Conservation (phyloP, 1,284 basidiomycete genomes). For the Apiotrichum brassicae region DNA sequence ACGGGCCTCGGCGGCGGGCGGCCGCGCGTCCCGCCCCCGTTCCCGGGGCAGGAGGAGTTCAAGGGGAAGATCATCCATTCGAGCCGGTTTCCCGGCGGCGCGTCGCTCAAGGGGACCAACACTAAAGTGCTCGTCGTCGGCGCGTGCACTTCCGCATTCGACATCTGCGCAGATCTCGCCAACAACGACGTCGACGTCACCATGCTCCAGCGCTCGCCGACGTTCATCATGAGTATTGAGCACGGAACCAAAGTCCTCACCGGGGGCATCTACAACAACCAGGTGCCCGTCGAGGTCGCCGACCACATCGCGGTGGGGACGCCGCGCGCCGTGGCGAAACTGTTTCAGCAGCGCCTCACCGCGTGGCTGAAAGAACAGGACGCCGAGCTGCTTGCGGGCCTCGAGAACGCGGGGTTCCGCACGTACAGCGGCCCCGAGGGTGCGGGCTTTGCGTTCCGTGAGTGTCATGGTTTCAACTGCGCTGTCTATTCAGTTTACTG, state of each 20-base stretch:
- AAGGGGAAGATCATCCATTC: conserved; percentile 57
- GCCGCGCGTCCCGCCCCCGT: conserved; percentile 50
- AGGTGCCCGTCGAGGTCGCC: conserved; percentile 49
- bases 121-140: conserved; percentile 57
- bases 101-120: conserved; percentile 48
- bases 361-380: conserved; percentile 54
- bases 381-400: conserved; percentile 51
- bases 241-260: conserved; percentile 43
- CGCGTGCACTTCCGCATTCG: conserved; percentile 48
- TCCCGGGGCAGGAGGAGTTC: conserved; percentile 51
- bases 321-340: conserved; percentile 44
- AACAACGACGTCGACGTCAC: conserved; percentile 54
- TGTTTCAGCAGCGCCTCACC: conserved; percentile 52
- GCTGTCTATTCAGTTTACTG: background rate
- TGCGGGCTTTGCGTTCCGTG: conserved; percentile 23
- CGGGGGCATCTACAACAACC: conserved; percentile 50
- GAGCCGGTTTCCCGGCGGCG: conserved; percentile 54
- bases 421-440: conserved; percentile 55
- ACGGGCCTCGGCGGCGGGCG: conserved; percentile 56
- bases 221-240: conserved; percentile 57
- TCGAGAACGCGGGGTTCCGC: conserved; percentile 51
- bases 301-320: conserved; percentile 39
- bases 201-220: conserved; percentile 59
- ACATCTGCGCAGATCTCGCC: conserved; percentile 54
- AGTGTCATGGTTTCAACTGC: background rate